Percentiles rank a stretch among this genome's conserved stretches.
Evolutionary conservation across 768 basidiomycete genomes (phyloP).

Genomic region (Strobilomyces confusus): DNA sequence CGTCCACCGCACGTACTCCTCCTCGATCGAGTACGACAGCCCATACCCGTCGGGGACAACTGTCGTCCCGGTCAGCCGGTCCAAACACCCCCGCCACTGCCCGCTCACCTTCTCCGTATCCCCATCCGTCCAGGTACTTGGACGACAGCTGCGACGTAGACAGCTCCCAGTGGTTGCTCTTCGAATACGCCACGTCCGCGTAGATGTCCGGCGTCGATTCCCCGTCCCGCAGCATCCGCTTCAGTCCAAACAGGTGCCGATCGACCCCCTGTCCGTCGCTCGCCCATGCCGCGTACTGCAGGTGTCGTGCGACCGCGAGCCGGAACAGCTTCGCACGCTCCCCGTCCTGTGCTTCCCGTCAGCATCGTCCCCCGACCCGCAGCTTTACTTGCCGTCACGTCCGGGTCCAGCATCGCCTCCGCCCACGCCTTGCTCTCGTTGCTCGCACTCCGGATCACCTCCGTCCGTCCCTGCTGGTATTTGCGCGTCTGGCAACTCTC

Average conservation of each 20-base stretch:
- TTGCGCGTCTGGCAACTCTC: conserved; percentile 94
- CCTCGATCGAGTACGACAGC: conserved; percentile 84
- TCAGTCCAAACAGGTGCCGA: conserved; percentile 91
- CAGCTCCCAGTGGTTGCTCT: conserved; percentile 87
- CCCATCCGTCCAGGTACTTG: conserved; percentile 89
- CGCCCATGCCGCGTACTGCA: conserved; percentile 86
- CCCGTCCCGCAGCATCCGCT: conserved; percentile 69
- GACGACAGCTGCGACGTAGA: conserved; percentile 86
- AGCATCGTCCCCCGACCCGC: neutral
- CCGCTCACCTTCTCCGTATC: conserved; percentile 84
- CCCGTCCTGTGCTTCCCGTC: conserved; percentile 37
- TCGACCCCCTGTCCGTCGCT: conserved; percentile 95
- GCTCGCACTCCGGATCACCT: conserved; percentile 87
- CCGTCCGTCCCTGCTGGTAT: conserved; percentile 86
- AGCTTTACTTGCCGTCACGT: conserved; percentile 39
- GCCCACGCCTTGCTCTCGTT: conserved; percentile 82
- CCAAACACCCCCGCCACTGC: neutral
- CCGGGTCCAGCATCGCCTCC: conserved; percentile 76
- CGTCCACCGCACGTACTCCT: conserved; percentile 84
- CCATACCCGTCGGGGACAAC: conserved; percentile 94
- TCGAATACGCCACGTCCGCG: conserved; percentile 62
- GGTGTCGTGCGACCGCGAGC: conserved; percentile 74
- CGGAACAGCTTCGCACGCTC: conserved; percentile 67
- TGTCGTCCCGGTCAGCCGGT: conserved; percentile 27
- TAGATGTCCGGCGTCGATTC: conserved; percentile 75